Base-by-base conservation (phyloP, 2,329 filamentous ascomycete genomes). In the Epichloe elymi region DNA sequence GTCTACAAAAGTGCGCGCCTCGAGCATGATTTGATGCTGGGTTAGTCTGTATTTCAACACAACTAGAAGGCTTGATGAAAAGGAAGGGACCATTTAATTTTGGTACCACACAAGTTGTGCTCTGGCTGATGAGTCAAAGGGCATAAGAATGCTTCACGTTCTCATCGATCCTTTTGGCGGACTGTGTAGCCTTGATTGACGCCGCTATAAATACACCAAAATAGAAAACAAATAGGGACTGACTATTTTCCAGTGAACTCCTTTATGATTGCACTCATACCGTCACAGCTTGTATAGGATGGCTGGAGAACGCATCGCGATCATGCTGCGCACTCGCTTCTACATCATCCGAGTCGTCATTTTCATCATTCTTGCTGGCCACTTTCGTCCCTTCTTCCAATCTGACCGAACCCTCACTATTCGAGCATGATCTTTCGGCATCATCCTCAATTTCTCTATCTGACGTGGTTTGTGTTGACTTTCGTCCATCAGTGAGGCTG, bases 401-500 rank as follows among this genome's bases (percentile, higher is more conserved):
- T 30, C 14, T n/a, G 15, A 23, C 35, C 26, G 51, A 33, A 12
- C 8, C 15, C n/a, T 46, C 40, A 26, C 30, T 35, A n/a, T 46
- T 11, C 7, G 37, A 40, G n/a, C 5, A 43, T 20, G 46, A n/a
- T 15, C 5, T 35, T 20, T 8, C 30, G 3, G 14, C n/a, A 5
- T 20, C 17, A 37, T 2, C 20, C 19, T 51, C 52, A 15, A 36
- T 45, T 43, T 51, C 53, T 50, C 38, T 68, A 46, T 75, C 74
- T 37, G 77, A 72, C 0, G 71, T 74, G 10, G 76, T 74, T 17
- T 82, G 64, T 1, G 79, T 78, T 15, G 78, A 78, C 50, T 73
- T 70, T 26, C 73, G 68, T 2, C 77, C 79, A 15, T 82, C 80
- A 0, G 78, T 81, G 54, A 80, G 75, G 61, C 78, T 82, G 15